Base-by-base conservation (phyloP, 116 monocot species). In the Phalaenopsis hybrid region DNA sequence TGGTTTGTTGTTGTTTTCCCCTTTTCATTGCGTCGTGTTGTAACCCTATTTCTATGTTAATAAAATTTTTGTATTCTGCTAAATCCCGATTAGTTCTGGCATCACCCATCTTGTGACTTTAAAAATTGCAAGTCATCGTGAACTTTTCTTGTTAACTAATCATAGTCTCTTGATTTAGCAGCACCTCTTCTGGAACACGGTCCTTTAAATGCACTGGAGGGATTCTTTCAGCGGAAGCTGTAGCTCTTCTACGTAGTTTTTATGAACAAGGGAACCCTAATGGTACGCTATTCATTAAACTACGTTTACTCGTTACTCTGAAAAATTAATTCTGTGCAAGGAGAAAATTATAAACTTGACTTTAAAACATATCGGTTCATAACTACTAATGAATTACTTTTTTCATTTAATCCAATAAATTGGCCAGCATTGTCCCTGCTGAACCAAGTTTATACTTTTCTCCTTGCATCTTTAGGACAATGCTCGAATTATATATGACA, bases 241-340 rank as follows among this genome's bases (percentile, higher is more conserved):
- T 92, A 76, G 81, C 86, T 81, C 89, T 96, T 82, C 85, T 96
- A 45, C 84, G 92, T 74, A 81, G 79, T 78, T 96, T 96, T 84
- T 96, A 96, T 84, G 94, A 96, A 63, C 96, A 94, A 78, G 96
- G 94, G 81, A 96, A 96, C 87, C 94, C 96, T 31, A 94, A 96
- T 81, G 94, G 96, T 96, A 89, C 33, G 20, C 8, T 41, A 50
- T 79, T 65, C 57, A n/a, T 80, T 80, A 1, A 28, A 48, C 68
- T 68, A 44, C 49, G 48, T 80, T 68, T 80, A 16, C 13, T 79
- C 68, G 7, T 65, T 23, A 65, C 21, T 65, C 8, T 8, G 25
- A 25, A 65, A n/a, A 55, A 15, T 15, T 23, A 25, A 65, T 8
- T 23, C 1, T 2, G 1, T 65, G 21, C 63, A 8, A 21, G 63